Evolutionary conservation across 2,329 filamentous ascomycete genomes (phyloP).

Genomic region (Aspergillus glaucus): DNA sequence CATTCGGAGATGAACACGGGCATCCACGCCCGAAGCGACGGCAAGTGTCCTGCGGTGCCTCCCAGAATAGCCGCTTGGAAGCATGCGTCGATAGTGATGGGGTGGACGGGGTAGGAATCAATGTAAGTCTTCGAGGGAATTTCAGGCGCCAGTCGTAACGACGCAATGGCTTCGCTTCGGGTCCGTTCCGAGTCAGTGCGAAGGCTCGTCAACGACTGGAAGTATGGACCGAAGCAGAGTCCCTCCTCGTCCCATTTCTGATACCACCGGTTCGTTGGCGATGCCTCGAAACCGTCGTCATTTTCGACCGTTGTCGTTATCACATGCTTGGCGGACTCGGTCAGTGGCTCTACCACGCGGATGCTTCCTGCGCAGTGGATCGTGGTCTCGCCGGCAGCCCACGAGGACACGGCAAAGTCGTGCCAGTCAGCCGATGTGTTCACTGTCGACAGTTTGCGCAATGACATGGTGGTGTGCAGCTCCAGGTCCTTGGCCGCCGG

Average conservation of each 20-base stretch:
- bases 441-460: not conserved
- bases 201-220: conserved; percentile 1
- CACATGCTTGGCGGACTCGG: not conserved
- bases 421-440: not conserved
- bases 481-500: not conserved
- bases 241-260: conserved; percentile 2
- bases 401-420: not conserved
- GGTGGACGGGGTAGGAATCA: no score
- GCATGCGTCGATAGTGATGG: no score
- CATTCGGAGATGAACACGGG: conserved; percentile 1
- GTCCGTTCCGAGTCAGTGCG: not conserved
- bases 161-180: no score
- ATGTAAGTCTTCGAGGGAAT: no score
- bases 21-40: not conserved
- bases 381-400: not conserved
- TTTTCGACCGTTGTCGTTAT: not conserved
- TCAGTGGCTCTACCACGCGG: not conserved
- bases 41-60: not conserved
- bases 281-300: not conserved
- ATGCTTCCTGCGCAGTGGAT: no score
- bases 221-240: conserved; percentile 5
- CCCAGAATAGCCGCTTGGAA: not conserved
- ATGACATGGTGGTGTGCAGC: not conserved
- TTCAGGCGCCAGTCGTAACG: no score
- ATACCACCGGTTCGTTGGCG: conserved; percentile 4